Evolutionary conservation across 768 basidiomycete genomes (phyloP), one percentile per base, ranked within the genome.

Genomic region (Hemileccinum rubropunctum): DNA sequence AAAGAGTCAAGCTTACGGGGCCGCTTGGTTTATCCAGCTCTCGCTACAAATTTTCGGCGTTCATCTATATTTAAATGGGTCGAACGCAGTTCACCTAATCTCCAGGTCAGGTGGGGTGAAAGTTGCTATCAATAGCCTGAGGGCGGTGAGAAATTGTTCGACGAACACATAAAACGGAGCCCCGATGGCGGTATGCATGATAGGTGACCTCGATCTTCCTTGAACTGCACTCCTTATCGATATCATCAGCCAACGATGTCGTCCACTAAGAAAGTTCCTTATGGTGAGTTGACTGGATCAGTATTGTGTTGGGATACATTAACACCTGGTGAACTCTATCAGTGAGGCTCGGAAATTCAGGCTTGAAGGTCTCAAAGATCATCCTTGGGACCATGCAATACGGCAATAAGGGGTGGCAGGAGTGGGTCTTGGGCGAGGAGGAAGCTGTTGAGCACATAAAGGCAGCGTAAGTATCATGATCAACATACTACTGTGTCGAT

Each of bases 341-440:
- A 76, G 74, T 67, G 15, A 71, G 73, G 40, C 69, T 75, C 17
- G 80, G 80, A 17, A 71, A 69, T 33, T 76, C 74, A 0, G 80
- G 79, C 13, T 58, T 76, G 23, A 73, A 81, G 61, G 72, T 82
- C 8, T 80, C 79, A 13, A 73, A 63, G 57, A 65, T 78, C 47
- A 77, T 79, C 40, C 67, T 82, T 2, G 79, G 80, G 1, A 73
- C 72, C 39, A 76, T 76, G 76, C 66, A 69, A 35, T 79, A 76
- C 43, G 76, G 67, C 17, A 45, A 59, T 28, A 67, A 75, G 12
- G 71, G 76, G 12, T 84, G 82, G 78, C 74, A 79, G 55, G 58
- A 63, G 4, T 82, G 81, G 81, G 72, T 81, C 8, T 53, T 78
- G 20, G 73, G 70, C 3, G 76, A 80, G 51, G 75, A 76, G 45